Percentiles rank a stretch among this genome's conserved stretches.
phyloP scores from a whole-genome alignment of 371 early-diverging fungal species.

The Rhizopus sp. region DNA sequence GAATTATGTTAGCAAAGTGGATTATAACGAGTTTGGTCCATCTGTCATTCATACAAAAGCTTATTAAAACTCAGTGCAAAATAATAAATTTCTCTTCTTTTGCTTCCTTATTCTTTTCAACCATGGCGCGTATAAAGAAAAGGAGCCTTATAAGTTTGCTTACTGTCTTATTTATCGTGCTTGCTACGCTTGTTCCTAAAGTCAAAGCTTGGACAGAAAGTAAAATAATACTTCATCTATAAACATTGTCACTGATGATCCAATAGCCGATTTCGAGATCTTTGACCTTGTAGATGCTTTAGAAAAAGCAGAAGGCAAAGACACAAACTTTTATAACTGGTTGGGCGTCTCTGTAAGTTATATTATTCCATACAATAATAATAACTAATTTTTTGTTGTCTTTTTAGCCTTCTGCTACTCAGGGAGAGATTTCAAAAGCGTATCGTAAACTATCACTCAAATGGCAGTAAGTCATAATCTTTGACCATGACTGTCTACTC shows the following conservation, averaged over 20 bases:
- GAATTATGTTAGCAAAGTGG: slow-evolving; percentile 77
- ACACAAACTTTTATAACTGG: slow-evolving; percentile 62
- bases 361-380: neutral
- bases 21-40: slow-evolving; percentile 82
- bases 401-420: slow-evolving; percentile 61
- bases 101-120: neutral
- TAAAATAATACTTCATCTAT: slow-evolving; percentile 1
- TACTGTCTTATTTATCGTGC: slow-evolving; percentile 17
- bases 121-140: slow-evolving; percentile 14
- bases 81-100: neutral
- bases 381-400: slow-evolving; percentile 9
- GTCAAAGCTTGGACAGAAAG: slow-evolving; percentile 40
- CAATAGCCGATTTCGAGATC: slow-evolving; percentile 74
- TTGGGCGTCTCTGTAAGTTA: slow-evolving; percentile 51
- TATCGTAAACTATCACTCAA: slow-evolving; percentile 90
- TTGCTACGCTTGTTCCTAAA: slow-evolving; percentile 23
- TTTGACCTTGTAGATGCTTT: slow-evolving; percentile 83
- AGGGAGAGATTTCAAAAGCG: slow-evolving; percentile 78
- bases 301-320: slow-evolving; percentile 67
- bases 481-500: slow-evolving; percentile 2
- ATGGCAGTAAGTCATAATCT: slow-evolving; percentile 76
- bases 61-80: slow-evolving; percentile 27
- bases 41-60: slow-evolving; percentile 67
- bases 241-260: neutral
- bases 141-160: slow-evolving; percentile 21